phyloP scores from a whole-genome alignment of 805 yeast species.

The Metschnikowia hibisci region DNA sequence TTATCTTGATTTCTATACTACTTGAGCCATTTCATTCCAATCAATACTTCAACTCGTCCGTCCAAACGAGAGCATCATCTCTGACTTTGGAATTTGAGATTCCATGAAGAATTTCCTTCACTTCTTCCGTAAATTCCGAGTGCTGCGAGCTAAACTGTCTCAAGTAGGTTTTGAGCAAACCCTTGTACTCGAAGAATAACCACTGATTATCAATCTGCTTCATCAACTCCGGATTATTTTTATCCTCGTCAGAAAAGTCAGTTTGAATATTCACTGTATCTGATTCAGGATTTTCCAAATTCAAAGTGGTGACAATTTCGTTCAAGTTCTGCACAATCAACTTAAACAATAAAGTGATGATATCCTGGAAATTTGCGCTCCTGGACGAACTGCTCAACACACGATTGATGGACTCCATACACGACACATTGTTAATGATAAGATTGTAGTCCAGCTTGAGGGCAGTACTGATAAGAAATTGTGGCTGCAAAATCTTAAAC shows the following conservation, averaged over 20 bases:
- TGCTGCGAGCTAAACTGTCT: slow-evolving; percentile 24
- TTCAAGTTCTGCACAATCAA: slow-evolving; percentile 32
- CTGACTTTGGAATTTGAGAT: slow-evolving; percentile 17
- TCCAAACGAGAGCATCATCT: slow-evolving; percentile 16
- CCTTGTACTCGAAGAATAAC: slow-evolving; percentile 41
- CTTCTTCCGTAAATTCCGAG: slow-evolving; percentile 15
- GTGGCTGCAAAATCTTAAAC: slow-evolving; percentile 31
- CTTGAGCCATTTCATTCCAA: not conserved
- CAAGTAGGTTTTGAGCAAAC: slow-evolving; percentile 37
- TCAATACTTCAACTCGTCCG: slow-evolving; percentile 16
- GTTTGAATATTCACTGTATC: slow-evolving; percentile 24
- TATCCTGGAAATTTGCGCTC: slow-evolving; percentile 17
- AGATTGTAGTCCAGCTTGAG: slow-evolving; percentile 29
- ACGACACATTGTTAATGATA: slow-evolving; percentile 37
- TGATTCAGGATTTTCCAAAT: slow-evolving; percentile 10
- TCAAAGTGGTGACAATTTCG: slow-evolving; percentile 17
- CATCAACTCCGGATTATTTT: slow-evolving; percentile 22
- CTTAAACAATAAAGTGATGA: slow-evolving; percentile 20
- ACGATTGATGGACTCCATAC: slow-evolving; percentile 41
- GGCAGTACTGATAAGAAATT: slow-evolving; percentile 25
- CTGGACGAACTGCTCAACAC: slow-evolving; percentile 25
- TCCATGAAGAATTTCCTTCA: slow-evolving; percentile 7
- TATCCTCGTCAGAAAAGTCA: slow-evolving; percentile 26
- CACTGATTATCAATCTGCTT: slow-evolving; percentile 34
- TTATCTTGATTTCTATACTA: no score